These are phyloP conservation scores for Xylaria telfairii DNA, from an alignment of 495 filamentous ascomycete species.

Conservation along the genomic window DNA sequence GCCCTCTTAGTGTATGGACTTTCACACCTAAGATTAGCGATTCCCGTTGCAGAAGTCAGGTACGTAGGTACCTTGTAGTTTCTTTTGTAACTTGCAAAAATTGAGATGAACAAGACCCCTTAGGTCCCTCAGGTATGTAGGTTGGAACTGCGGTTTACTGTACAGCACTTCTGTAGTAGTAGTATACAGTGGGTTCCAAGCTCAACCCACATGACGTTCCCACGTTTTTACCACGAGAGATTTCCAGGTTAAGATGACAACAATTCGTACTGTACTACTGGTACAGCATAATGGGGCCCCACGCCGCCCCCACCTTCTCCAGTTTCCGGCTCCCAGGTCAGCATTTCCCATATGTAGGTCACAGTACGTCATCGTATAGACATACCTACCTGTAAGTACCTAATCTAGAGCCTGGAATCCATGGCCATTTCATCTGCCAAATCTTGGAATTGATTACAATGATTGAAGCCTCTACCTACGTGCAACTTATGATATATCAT, in stretches of 20 bases:
- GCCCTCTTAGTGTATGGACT: background rate
- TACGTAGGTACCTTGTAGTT: background rate
- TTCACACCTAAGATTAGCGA: too few relatives aligned
- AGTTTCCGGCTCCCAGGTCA: constrained; percentile 13
- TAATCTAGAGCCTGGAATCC: background rate
- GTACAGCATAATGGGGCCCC: constrained; percentile 6
- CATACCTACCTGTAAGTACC: background rate
- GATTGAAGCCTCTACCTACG: too few relatives aligned
- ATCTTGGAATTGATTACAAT: background rate
- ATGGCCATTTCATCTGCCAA: background rate
- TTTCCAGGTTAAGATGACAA: background rate
- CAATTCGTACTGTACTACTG: too few relatives aligned
- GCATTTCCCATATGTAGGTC: constrained; percentile 1
- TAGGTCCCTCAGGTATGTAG: background rate
- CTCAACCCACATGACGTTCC: background rate
- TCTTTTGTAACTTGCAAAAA: background rate
- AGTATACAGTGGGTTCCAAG: background rate
- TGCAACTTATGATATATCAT: too few relatives aligned
- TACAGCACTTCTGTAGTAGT: background rate
- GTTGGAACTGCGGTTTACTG: background rate
- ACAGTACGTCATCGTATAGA: constrained; percentile 4
- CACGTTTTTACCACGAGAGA: background rate
- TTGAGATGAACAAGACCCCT: too few relatives aligned
- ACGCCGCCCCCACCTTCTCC: background rate
- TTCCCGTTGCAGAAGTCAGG: background rate